Conservation (phyloP, 2,329 filamentous ascomycete genomes). For the Pseudodiploospora longispora region DNA sequence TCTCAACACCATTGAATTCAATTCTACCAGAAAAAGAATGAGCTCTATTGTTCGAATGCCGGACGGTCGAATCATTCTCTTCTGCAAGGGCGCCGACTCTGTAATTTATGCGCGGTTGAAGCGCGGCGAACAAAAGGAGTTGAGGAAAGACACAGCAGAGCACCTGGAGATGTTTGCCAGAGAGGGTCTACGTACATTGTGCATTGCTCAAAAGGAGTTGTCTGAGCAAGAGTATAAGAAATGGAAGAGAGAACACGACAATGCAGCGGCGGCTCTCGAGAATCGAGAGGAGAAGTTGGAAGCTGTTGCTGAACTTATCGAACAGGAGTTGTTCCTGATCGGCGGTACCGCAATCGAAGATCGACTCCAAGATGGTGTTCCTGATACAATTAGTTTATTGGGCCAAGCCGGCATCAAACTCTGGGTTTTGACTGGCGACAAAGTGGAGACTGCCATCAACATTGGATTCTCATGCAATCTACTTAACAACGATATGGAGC, state of each 20-base stretch:
- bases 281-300: constrained; percentile 92
- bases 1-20: constrained; percentile 94
- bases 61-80: constrained; percentile 77
- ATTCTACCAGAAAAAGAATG: constrained; percentile 94
- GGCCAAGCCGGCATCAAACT: constrained; percentile 94
- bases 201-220: constrained; percentile 78
- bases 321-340: constrained; percentile 78
- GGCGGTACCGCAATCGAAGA: constrained; percentile 97
- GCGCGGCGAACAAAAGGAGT: constrained; percentile 74
- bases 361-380: constrained; percentile 90
- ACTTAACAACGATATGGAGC: constrained; percentile 94
- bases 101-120: constrained; percentile 91
- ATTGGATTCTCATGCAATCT: constrained; percentile 99
- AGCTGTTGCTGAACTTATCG: constrained; percentile 79
- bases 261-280: constrained; percentile 73
- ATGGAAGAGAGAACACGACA: constrained; percentile 83
- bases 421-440: constrained; percentile 97
- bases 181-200: constrained; percentile 89
- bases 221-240: constrained; percentile 72
- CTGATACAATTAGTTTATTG: constrained; percentile 86
- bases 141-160: constrained; percentile 77
- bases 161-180: constrained; percentile 95
- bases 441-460: constrained; percentile 98
- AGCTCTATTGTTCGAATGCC: constrained; percentile 95
- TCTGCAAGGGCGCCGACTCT: constrained; percentile 96